phyloP scores from a whole-genome alignment of 2,329 filamentous ascomycete species.

The Colletotrichum salicis region DNA sequence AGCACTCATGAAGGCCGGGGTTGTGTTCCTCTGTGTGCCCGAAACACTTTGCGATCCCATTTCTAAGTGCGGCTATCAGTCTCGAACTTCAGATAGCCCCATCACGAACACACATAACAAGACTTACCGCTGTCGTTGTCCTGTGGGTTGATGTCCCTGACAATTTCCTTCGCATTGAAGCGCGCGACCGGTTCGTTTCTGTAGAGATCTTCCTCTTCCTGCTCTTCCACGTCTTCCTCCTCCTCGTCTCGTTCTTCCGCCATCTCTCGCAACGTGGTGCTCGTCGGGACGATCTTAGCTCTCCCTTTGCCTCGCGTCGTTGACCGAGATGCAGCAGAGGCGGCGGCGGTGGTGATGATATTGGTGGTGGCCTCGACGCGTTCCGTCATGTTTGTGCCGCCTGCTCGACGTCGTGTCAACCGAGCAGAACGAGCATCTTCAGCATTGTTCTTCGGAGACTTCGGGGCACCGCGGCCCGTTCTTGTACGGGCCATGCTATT shows the following conservation, averaged over 20 bases:
- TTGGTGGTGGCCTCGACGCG: background rate
- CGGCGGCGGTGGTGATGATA: no score
- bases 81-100: background rate
- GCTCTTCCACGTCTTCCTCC: background rate
- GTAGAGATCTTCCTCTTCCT: background rate
- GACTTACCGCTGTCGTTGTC: slow-evolving; percentile 29
- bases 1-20: background rate
- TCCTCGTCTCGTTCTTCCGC: background rate
- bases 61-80: background rate
- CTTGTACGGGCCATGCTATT: slow-evolving; percentile 27
- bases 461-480: slow-evolving; percentile 1
- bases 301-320: slow-evolving; percentile 1
- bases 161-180: slow-evolving; percentile 12
- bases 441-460: background rate
- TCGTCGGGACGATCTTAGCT: background rate
- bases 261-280: background rate
- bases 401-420: slow-evolving; percentile 16
- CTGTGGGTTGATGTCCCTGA: slow-evolving; percentile 25
- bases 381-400: background rate
- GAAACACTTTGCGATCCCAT: slow-evolving; percentile 22
- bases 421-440: slow-evolving; percentile 2
- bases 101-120: background rate
- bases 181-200: slow-evolving; percentile 5
- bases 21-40: background rate
- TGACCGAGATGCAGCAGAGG: background rate